Evolutionary conservation across 2,329 filamentous ascomycete genomes (phyloP).

Genomic region (Microcyclosporella mali): DNA sequence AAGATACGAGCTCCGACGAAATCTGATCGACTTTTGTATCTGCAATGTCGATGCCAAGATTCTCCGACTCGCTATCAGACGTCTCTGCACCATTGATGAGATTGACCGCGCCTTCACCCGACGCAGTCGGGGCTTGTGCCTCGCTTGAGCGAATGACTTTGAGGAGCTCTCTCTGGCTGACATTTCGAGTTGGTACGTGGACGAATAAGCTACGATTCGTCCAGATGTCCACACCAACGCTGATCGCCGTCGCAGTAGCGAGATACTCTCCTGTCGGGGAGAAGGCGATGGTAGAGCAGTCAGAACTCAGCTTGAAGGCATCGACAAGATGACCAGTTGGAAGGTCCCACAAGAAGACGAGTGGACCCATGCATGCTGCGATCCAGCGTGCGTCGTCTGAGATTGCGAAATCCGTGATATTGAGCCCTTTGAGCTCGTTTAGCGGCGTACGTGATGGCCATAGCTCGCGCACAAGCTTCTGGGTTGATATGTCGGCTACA

Average conservation of each 20-base stretch:
- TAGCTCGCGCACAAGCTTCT: constrained; percentile 84
- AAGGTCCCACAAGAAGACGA: constrained; percentile 83
- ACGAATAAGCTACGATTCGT: constrained; percentile 89
- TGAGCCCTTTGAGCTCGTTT: constrained; percentile 16
- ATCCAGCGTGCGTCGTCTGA: constrained; percentile 93
- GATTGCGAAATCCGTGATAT: constrained; percentile 51
- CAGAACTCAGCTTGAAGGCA: constrained; percentile 70
- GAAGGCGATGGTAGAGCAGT: constrained; percentile 80
- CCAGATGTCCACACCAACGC: constrained; percentile 89
- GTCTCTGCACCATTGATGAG: constrained; percentile 71
- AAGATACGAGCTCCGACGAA: constrained; percentile 72
- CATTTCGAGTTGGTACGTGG: constrained; percentile 77
- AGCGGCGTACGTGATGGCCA: constrained; percentile 58
- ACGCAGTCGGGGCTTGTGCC: constrained; percentile 56
- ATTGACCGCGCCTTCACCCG: constrained; percentile 72
- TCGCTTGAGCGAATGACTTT: constrained; percentile 42
- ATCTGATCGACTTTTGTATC: constrained; percentile 45
- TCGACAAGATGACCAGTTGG: constrained; percentile 94
- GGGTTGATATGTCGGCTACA: constrained; percentile 83
- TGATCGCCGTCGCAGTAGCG: constrained; percentile 77
- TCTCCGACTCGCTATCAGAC: constrained; percentile 43
- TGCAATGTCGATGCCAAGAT: constrained; percentile 51
- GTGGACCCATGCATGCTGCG: constrained; percentile 76
- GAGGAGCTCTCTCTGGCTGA: constrained; percentile 68
- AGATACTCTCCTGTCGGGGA: constrained; percentile 87